Evolutionary conservation across 1,284 basidiomycete species (phyloP), one percentile per base, ranked within the genome.

Genomic region (Sanghuangporus sanghuang): DNA sequence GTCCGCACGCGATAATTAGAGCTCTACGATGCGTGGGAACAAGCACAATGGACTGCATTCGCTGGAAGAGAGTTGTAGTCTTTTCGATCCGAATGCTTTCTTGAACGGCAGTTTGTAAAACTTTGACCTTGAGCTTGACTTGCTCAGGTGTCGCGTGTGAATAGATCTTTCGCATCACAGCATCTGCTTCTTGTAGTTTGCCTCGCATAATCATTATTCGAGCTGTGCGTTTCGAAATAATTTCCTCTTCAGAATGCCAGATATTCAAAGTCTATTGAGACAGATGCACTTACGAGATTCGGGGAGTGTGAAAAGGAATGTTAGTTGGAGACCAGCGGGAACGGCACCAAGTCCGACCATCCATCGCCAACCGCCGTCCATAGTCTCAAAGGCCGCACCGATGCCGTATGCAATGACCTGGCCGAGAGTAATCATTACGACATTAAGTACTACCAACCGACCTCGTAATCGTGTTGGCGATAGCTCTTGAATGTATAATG

Each of bases 401-500:
- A 92, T 89, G 36, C 83, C 87, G 68, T 92, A 92, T 0, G 89
- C 89, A 53, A 92, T 81, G 23, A 92, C 89, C 70, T 92, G 90
- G 2, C 90, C 90, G 3, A 85, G 75, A 0, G 85, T 66, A 44
- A 69, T 62, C 59, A 65, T 60, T 12, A 62, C 64, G 50, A 67
- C 73, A 63, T 87, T 86, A 18, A 88, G 73, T 23, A 85, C 84
- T 5, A 93, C 91, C 82, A 94, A 85, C 36, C 89, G 78, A 0
- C 92, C 92, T 14, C 92, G 81, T 49, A 90, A 80, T 38, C 82
- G 78, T 3, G 89, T 91, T 0, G 92, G 92, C 0, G 90, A 86
- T 27, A 94, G 81, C 73, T 94, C 92, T 70, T 92, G 89, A 61
- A 95, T 92, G 72, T 93, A 93, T 4, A 94, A 78, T 2, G 91